Evolutionary conservation across 176 grass and related monocot species (phyloP).

Genomic region (Carex kokanica): DNA sequence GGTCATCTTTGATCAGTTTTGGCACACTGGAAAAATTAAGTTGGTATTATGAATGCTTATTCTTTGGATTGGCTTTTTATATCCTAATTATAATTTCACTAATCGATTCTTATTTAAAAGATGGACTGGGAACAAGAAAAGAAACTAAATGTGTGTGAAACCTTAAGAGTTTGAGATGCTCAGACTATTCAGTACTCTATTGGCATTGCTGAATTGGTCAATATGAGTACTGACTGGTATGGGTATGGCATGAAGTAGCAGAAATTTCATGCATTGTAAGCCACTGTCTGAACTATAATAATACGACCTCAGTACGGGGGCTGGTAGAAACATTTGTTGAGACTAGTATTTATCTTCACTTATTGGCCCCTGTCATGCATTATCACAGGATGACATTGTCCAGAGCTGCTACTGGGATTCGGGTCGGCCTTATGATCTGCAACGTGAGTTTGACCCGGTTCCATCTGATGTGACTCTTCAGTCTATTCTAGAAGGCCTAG

Average conservation of each 20-base stretch:
- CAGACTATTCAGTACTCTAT: neutral
- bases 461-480: conserved; percentile 91
- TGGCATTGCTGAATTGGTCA: neutral
- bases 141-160: neutral
- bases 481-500: conserved; percentile 81
- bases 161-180: neutral
- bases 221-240: neutral
- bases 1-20: conserved; percentile 4
- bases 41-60: conserved; percentile 1
- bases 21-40: neutral
- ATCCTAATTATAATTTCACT: neutral
- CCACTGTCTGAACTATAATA: neutral
- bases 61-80: neutral
- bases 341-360: neutral
- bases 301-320: neutral
- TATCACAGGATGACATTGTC: conserved; percentile 91
- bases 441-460: conserved; percentile 87
- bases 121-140: neutral
- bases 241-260: neutral
- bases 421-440: conserved; percentile 82
- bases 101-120: neutral
- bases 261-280: neutral
- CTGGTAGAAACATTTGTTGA: neutral
- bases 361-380: neutral
- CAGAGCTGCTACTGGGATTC: conserved; percentile 98